Conservation (phyloP, 2,329 filamentous ascomycete species). For the Cordyceps cicadae region DNA sequence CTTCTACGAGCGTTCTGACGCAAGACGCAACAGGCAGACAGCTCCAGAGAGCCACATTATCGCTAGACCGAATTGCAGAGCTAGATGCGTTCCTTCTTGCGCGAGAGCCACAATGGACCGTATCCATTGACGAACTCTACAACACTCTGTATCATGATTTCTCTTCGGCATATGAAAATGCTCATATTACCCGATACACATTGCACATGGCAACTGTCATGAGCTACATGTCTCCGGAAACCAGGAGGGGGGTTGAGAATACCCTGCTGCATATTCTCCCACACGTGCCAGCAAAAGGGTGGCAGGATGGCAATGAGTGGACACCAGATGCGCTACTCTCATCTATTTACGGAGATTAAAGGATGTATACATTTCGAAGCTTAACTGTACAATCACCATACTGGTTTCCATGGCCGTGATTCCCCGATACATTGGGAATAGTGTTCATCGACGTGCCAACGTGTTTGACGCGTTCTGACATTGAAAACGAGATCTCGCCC, state of each 20-base stretch:
- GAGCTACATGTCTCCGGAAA: neutral
- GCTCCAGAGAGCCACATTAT: neutral
- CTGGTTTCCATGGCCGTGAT: neutral
- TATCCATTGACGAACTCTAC: neutral
- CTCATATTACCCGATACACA: neutral
- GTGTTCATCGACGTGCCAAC: no score
- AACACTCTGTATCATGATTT: neutral
- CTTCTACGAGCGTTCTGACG: neutral
- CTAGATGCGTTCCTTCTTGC: neutral
- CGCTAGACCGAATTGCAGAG: neutral
- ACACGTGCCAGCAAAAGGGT: neutral
- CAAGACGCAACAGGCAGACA: neutral
- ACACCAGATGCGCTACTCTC: slow-evolving; percentile 1
- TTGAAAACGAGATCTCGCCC: no score
- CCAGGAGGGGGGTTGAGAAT: neutral
- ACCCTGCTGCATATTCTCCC: neutral
- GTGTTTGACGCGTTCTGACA: no score
- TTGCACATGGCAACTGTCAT: neutral
- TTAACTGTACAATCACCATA: neutral
- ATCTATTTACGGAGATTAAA: slow-evolving; percentile 1
- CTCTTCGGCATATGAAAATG: no score
- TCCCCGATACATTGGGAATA: neutral
- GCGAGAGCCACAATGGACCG: neutral
- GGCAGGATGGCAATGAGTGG: neutral
- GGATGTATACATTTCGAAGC: neutral